These are phyloP conservation scores for Gossypium bickii DNA, from an alignment of 345 rosid genomes.

Conservation along the genomic window DNA sequence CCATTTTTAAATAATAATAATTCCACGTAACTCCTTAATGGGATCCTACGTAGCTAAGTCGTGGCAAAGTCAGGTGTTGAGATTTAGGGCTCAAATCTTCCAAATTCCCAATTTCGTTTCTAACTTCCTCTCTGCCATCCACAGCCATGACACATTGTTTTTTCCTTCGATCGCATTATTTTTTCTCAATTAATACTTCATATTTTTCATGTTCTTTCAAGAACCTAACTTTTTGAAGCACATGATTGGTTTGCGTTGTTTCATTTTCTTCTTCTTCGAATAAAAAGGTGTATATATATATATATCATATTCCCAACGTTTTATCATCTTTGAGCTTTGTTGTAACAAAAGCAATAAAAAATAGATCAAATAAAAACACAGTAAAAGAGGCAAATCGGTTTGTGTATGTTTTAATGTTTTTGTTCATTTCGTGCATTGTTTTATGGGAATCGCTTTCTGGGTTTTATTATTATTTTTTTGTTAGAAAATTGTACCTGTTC, in stretches of 20 bases:
- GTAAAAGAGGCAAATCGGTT: constrained; percentile 4
- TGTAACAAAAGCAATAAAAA: not conserved
- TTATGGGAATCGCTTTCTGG: constrained; percentile 21
- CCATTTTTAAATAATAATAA: no score
- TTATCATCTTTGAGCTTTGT: constrained; percentile 6
- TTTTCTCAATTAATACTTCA: not conserved
- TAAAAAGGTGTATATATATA: constrained; percentile 4
- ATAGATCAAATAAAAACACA: not conserved
- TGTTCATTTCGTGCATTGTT: constrained; percentile 23
- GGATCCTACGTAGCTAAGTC: constrained; percentile 7
- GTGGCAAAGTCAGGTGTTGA: not conserved
- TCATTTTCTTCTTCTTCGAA: constrained; percentile 6
- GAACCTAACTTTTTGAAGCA: not conserved
- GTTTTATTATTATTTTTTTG: not conserved
- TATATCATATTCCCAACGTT: not conserved
- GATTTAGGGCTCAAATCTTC: no score
- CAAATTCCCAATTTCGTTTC: no score
- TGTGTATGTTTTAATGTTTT: constrained; percentile 8
- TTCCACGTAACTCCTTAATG: constrained; percentile 3
- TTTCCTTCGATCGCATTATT: not conserved
- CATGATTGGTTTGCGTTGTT: constrained; percentile 11
- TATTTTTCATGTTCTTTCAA: not conserved
- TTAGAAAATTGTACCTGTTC: not conserved
- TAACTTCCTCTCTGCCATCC: no score
- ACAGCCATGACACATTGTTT: not conserved